Evolutionary conservation across 306 rosid species (phyloP), one percentile per base, ranked within the genome.

Genomic region (Quercus dentata): DNA sequence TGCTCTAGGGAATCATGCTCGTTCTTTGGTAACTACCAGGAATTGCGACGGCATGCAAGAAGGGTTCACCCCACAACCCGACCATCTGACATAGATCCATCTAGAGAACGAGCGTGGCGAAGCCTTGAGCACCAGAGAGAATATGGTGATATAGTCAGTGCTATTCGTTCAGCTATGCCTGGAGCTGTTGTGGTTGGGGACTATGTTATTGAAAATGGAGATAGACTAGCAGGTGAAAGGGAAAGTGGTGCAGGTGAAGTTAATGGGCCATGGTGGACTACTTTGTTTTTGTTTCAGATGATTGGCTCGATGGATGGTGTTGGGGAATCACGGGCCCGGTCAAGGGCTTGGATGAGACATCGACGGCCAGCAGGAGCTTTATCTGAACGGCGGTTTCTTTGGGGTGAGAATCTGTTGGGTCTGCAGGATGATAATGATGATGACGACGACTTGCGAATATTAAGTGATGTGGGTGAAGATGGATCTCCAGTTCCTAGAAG

Each of bases 141-240:
- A 75, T 88, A 91, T 28, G 98, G 94, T 13, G 98, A 94, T 78
- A 90, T 94, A 71, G 90, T 92, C 28, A 94, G 98, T 80, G 98
- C 97, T 71, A 89, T 94, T 72, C 95, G 91, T 57, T 89, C 97
- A 35, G 92, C 97, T 35, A 83, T 93, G 61, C 98, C 98, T 0
- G 97, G 96, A 72, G 97, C 97, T 51, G 90, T 90, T 54, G 89
- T 94, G 23, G 90, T 94, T 30, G 98, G 98, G 38, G 98, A 94
- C 82, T 94, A 94, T 21, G 92, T 88, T 51, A 81, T 94, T 65
- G 98, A 94, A 87, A 94, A 94, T 73, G 97, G 94, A 73, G 98
- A 94, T 55, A 85, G 94, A 83, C 69, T 84, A 64, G 75, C 87
- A 6, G 86, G 82, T 70, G 93, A 86, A 49, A 86, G 88, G 20